A percentile compares a stretch with the other conserved stretches of the same genome.
Conservation (phyloP, 306 rosid species). For the Vachellia pachyceras region DNA sequence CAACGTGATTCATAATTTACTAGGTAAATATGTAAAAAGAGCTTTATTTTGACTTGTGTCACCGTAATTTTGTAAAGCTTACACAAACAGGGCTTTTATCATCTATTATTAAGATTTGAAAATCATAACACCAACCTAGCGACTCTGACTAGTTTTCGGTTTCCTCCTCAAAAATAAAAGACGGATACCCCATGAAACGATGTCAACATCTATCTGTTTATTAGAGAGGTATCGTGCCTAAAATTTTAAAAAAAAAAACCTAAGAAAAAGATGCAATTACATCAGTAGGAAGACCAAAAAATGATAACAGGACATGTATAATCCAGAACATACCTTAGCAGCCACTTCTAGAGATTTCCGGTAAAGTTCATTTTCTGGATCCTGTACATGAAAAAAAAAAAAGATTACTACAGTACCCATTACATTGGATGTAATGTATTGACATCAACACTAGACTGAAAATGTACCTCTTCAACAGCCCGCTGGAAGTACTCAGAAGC, state of each 20-base stretch:
- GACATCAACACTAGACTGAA: background rate
- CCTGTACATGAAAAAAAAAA: conserved; percentile 59
- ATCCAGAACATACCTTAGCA: conserved; percentile 64
- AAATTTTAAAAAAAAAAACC: background rate
- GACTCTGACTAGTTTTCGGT: background rate
- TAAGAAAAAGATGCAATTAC: background rate
- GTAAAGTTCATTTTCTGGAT: conserved; percentile 74
- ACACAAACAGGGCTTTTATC: no score
- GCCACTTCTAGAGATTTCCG: conserved; percentile 82
- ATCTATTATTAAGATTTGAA: background rate
- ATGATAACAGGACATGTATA: conserved; percentile 5
- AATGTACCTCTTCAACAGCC: conserved; percentile 72
- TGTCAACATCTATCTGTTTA: background rate
- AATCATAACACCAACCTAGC: background rate
- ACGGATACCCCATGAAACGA: background rate
- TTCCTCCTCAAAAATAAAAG: background rate
- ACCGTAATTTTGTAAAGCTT: no score
- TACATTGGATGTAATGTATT: conserved; percentile 2
- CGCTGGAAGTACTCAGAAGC: conserved; percentile 61
- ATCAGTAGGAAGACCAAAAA: background rate
- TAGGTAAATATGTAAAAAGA: no score
- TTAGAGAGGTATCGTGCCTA: conserved; percentile 6
- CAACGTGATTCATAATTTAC: no score
- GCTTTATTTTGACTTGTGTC: no score
- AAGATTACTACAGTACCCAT: conserved; percentile 2